Conservation (phyloP, 139 green algal species). For the Chlorella sp. region DNA sequence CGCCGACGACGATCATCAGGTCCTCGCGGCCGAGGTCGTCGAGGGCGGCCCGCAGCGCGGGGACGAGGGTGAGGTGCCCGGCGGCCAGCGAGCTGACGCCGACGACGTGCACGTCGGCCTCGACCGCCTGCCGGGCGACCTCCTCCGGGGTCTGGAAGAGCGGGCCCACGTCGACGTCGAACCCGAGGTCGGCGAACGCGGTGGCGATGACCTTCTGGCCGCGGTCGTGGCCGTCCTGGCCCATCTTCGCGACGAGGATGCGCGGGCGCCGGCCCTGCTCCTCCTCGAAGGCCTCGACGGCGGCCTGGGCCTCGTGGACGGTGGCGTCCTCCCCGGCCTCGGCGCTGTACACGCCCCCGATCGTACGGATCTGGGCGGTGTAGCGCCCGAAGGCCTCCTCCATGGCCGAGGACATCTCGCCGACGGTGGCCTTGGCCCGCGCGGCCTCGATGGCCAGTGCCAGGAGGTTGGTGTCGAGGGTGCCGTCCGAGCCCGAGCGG, state of each 20-base stretch:
- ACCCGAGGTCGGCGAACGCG: slow-evolving; percentile 63
- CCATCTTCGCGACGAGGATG: slow-evolving; percentile 67
- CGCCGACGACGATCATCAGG: too few relatives aligned
- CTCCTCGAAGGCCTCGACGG: slow-evolving; percentile 35
- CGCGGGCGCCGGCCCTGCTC: slow-evolving; percentile 43
- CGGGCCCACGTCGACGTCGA: slow-evolving; percentile 66
- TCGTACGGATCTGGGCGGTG: slow-evolving; percentile 29
- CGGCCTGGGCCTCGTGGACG: slow-evolving; percentile 23
- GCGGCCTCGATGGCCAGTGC: slow-evolving; percentile 47
- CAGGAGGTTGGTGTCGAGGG: slow-evolving; percentile 48
- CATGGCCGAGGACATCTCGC: slow-evolving; percentile 56
- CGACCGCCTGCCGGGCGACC: slow-evolving; percentile 56
- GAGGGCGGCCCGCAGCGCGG: background rate
- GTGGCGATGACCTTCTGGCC: slow-evolving; percentile 54
- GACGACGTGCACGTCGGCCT: slow-evolving; percentile 67
- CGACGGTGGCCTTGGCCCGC: slow-evolving; percentile 45
- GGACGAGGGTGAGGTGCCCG: slow-evolving; percentile 7
- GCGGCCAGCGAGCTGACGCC: slow-evolving; percentile 50
- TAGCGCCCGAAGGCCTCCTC: slow-evolving; percentile 57
- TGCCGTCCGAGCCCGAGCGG: slow-evolving; percentile 1
- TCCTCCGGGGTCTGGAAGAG: slow-evolving; percentile 62
- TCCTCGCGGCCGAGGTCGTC: too few relatives aligned
- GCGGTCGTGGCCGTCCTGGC: slow-evolving; percentile 61
- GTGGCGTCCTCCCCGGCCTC: slow-evolving; percentile 13
- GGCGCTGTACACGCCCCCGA: slow-evolving; percentile 41